Evolutionary conservation across 768 basidiomycete genomes (phyloP).

Genomic region (Heimioporus sp.): DNA sequence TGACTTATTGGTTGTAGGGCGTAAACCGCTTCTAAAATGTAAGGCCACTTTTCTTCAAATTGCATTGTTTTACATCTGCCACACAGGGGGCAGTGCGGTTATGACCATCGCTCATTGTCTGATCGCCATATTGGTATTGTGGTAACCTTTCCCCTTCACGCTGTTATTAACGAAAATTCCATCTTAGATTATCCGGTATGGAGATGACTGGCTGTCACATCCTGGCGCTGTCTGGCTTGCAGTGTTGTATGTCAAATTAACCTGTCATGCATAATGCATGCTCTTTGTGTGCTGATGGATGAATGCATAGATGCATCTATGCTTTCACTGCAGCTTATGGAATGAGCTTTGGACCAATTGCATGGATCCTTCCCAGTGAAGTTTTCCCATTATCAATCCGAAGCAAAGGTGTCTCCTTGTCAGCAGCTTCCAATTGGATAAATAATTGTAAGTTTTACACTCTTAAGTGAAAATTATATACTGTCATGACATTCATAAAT

Average conservation of each 20-base stretch:
- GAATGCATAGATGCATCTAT: slow-evolving; percentile 54
- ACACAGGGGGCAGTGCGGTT: slow-evolving; percentile 50
- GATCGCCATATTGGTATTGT: slow-evolving; percentile 60
- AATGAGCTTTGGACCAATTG: slow-evolving; percentile 73
- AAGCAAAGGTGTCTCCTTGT: slow-evolving; percentile 78
- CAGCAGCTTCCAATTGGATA: slow-evolving; percentile 83
- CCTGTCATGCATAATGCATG: background rate
- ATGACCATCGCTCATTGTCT: slow-evolving; percentile 66
- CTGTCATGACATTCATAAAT: slow-evolving; percentile 1
- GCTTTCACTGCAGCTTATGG: slow-evolving; percentile 77
- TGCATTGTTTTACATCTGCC: background rate
- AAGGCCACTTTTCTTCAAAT: background rate
- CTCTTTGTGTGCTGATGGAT: background rate
- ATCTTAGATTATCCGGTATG: slow-evolving; percentile 45
- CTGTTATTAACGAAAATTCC: background rate
- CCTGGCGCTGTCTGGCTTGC: slow-evolving; percentile 61
- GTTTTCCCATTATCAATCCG: slow-evolving; percentile 79
- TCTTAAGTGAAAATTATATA: background rate
- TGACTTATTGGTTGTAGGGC: slow-evolving; percentile 38
- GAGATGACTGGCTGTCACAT: slow-evolving; percentile 58
- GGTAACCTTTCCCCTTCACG: background rate
- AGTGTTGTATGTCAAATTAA: slow-evolving; percentile 49
- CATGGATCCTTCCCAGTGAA: slow-evolving; percentile 83
- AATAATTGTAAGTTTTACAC: slow-evolving; percentile 62
- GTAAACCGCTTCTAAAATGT: slow-evolving; percentile 62